Evolutionary conservation across 495 filamentous ascomycete genomes (phyloP).

Genomic region (Cairneyella variabilis): DNA sequence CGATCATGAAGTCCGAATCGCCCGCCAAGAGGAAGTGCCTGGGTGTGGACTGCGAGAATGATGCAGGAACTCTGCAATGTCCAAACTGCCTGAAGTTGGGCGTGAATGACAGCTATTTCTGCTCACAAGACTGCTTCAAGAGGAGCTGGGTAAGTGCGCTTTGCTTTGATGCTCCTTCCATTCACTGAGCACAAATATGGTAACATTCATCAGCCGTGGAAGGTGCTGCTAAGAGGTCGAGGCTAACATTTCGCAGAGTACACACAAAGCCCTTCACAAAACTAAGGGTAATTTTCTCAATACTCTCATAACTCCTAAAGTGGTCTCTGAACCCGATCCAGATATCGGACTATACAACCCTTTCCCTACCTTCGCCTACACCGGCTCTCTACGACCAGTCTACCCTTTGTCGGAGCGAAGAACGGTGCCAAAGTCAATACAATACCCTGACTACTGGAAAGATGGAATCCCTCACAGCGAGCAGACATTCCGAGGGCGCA

Average conservation of each 20-base stretch:
- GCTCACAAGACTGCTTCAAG: slow-evolving; percentile 98
- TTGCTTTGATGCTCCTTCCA: too few relatives aligned
- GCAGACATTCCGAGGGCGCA: slow-evolving; percentile 55
- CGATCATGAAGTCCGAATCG: slow-evolving; percentile 40
- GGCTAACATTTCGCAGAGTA: slow-evolving; percentile 46
- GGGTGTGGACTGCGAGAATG: slow-evolving; percentile 77
- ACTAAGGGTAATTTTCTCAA: slow-evolving; percentile 70
- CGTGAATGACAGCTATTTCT: slow-evolving; percentile 87
- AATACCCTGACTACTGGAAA: slow-evolving; percentile 76
- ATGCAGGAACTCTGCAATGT: slow-evolving; percentile 82
- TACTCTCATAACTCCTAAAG: slow-evolving; percentile 65
- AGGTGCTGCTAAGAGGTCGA: background rate
- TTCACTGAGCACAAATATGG: too few relatives aligned
- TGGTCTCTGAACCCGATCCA: slow-evolving; percentile 86
- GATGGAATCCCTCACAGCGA: slow-evolving; percentile 82
- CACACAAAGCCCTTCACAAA: slow-evolving; percentile 89
- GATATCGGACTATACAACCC: slow-evolving; percentile 84
- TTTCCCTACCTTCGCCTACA: slow-evolving; percentile 80
- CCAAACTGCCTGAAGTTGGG: slow-evolving; percentile 89
- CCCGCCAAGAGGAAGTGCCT: slow-evolving; percentile 65
- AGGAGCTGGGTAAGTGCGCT: slow-evolving; percentile 79
- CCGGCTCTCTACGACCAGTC: slow-evolving; percentile 75
- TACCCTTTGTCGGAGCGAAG: slow-evolving; percentile 81
- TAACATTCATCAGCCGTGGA: too few relatives aligned
- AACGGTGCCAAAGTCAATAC: slow-evolving; percentile 74